Conservation (phyloP, 176 grass and related monocot species). For the Avena eriantha region DNA sequence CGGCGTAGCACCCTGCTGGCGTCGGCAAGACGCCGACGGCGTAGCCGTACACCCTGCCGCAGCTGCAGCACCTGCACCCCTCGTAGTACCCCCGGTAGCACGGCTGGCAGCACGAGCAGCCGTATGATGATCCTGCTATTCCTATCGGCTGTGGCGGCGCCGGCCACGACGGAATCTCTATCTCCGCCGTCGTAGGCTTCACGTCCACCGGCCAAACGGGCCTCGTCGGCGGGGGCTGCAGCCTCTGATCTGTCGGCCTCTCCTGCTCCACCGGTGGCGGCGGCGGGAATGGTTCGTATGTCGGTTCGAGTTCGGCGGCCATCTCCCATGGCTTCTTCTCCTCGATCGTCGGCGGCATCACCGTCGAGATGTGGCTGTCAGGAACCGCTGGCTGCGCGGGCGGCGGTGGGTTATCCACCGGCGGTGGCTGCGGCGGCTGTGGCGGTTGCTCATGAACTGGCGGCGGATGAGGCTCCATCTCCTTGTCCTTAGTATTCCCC, state of each 20-base stretch:
- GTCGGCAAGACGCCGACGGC: not conserved
- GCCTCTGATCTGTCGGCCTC: constrained; percentile 24
- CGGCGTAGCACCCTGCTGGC: constrained; percentile 14
- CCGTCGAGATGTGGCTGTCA: not conserved
- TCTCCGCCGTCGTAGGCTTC: constrained; percentile 31
- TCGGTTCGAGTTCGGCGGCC: constrained; percentile 21
- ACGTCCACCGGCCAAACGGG: constrained; percentile 22
- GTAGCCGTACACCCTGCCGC: constrained; percentile 46
- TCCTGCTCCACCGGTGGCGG: not conserved
- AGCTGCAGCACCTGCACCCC: constrained; percentile 43
- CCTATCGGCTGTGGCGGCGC: not conserved
- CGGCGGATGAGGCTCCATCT: not conserved
- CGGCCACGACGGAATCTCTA: constrained; percentile 51
- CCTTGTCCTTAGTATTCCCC: not conserved
- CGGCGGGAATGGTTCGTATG: not conserved
- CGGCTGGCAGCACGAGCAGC: constrained; percentile 48
- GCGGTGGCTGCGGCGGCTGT: not conserved
- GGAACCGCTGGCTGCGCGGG: not conserved
- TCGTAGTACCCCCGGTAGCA: constrained; percentile 58
- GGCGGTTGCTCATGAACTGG: not conserved
- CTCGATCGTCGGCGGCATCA: not conserved
- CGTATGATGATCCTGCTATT: constrained; percentile 9
- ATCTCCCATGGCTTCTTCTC: constrained; percentile 2
- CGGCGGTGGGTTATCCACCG: not conserved
- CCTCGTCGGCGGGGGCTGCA: not conserved